Evolutionary conservation across 2,329 filamentous ascomycete genomes (phyloP).

Genomic region (Aspergillus hortae): DNA sequence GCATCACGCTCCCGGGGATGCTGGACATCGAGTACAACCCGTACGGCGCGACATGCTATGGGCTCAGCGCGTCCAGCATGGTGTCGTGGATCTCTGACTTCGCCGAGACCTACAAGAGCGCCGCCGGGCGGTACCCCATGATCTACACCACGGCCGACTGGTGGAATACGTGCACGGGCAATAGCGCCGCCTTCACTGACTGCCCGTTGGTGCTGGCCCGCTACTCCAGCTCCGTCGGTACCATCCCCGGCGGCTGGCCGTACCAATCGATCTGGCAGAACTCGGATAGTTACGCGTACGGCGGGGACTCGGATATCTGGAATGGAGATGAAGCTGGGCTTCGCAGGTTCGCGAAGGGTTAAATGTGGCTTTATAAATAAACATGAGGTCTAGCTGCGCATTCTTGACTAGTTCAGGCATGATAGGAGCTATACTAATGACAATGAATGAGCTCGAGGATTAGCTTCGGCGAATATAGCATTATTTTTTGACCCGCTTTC

Average conservation of each 20-base stretch:
- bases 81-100: slow-evolving; percentile 54
- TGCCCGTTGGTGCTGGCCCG: slow-evolving; percentile 49
- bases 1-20: slow-evolving; percentile 55
- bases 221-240: slow-evolving; percentile 37
- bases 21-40: slow-evolving; percentile 50
- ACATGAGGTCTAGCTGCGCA: too few species aligned
- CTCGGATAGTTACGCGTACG: slow-evolving; percentile 13
- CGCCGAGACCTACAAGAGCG: slow-evolving; percentile 46
- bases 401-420: too few species aligned
- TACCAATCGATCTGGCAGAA: slow-evolving; percentile 17
- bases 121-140: slow-evolving; percentile 49
- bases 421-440: too few species aligned
- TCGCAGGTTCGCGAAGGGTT: not conserved
- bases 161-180: slow-evolving; percentile 53
- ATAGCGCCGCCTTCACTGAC: slow-evolving; percentile 45
- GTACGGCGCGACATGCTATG: slow-evolving; percentile 41
- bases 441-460: too few species aligned
- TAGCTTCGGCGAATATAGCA: not conserved
- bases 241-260: slow-evolving; percentile 47
- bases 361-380: too few species aligned
- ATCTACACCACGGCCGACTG: slow-evolving; percentile 52
- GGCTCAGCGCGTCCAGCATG: slow-evolving; percentile 43
- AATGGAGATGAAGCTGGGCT: slow-evolving; percentile 10
- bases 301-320: slow-evolving; percentile 18
- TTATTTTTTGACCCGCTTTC: not conserved